Percentiles rank a stretch among this genome's conserved stretches.
These are phyloP conservation scores for Nitzschia putrida DNA, from an alignment of 108 stramenopile genomes.

Conservation along the genomic window DNA sequence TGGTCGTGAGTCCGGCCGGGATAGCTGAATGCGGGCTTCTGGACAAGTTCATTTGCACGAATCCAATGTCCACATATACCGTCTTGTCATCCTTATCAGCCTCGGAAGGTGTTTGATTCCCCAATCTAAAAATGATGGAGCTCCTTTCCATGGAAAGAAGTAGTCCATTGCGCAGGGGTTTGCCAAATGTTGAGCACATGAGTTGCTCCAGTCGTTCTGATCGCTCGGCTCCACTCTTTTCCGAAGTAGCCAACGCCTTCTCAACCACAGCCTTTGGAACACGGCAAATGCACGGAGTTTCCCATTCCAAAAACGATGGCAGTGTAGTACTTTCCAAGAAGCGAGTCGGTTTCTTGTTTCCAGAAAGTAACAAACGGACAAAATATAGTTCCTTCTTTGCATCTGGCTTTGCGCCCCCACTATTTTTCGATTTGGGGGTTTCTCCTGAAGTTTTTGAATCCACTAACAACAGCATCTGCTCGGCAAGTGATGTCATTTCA, in stretches of 20 bases:
- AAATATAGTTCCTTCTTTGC: constrained; percentile 33
- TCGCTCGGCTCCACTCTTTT: constrained; percentile 8
- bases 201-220: constrained; percentile 45
- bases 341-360: constrained; percentile 59
- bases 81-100: constrained; percentile 26
- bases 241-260: constrained; percentile 24
- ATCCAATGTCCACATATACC: constrained; percentile 43
- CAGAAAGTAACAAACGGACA: constrained; percentile 64
- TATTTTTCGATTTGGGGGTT: not conserved
- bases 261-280: constrained; percentile 50
- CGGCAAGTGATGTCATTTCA: constrained; percentile 54
- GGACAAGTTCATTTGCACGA: constrained; percentile 40
- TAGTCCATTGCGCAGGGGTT: constrained; percentile 53
- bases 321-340: constrained; percentile 85
- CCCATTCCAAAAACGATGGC: constrained; percentile 84
- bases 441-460: constrained; percentile 10
- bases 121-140: constrained; percentile 29
- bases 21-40: not conserved
- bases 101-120: constrained; percentile 18
- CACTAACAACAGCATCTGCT: constrained; percentile 31
- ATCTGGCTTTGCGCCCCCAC: not conserved
- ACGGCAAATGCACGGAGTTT: constrained; percentile 72
- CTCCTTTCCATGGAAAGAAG: constrained; percentile 27
- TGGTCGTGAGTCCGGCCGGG: not conserved
- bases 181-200: constrained; percentile 56